Evolutionary conservation across 805 yeast species (phyloP), one percentile per base, ranked within the genome.

Genomic region (Candida easanensis): DNA sequence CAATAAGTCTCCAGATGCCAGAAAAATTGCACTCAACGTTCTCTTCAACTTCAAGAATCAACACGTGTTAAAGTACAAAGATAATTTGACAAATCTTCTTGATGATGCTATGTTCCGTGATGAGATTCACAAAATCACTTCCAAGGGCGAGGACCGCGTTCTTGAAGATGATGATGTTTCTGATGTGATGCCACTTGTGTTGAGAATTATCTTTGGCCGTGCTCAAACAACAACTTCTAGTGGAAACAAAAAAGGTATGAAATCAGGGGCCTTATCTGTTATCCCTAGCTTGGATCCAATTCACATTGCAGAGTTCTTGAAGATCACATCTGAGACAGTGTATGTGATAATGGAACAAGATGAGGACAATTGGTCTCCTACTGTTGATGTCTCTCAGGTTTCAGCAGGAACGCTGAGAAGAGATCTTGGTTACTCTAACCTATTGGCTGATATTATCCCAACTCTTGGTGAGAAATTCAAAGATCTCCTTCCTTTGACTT

Each of bases 21-120:
- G 91, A 63, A 80, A 78, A 49, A 62, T 79, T 25, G 93, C 97
- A 0, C 68, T 93, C 36, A 74, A 77, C 36, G 82, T 84, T 32
- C 56, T 93, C 5, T 63, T 88, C 28, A 79, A 84, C 31, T 84
- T 76, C 70, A 80, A 81, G 50, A 70, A 74, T 37, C 72, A 76
- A 2, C 69, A 69, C 3, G 64, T 88, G 26, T 74, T 73, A 41
- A 84, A 82, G 58, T 91, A 88, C 58, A 71, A 74, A 44, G 96
- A 84, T 47, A 82, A 83, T 52, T 66, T 93, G 53, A 74, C 66
- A 36, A 89, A 84, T 49, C 63, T 93, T 45, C 67, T 91, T 15
- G 97, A 91, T 60, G 95, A 88, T 48, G 77, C 86, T 2, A 68
- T 83, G 15, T 90, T 88, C 68, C 78, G 88, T 45, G 99, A 93